A percentile compares a stretch with the other conserved stretches of the same genome.
These are phyloP conservation scores for Citrullus amarus DNA, from an alignment of 306 rosid genomes.

Conservation along the genomic window DNA sequence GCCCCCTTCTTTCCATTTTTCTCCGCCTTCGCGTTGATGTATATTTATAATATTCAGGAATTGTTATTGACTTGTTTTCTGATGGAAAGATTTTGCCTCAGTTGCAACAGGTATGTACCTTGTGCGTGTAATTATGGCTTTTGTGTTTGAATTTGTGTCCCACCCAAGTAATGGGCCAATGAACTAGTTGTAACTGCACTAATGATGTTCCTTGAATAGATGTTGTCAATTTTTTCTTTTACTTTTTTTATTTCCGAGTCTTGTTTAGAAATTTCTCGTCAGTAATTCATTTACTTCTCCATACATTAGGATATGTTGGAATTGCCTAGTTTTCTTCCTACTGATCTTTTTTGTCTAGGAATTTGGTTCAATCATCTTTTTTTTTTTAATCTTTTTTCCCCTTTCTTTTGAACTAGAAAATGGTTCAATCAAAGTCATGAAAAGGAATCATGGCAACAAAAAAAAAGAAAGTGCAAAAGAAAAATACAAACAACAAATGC, in stretches of 20 bases:
- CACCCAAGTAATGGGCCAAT: not conserved
- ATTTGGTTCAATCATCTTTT: not conserved
- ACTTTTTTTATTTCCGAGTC: not conserved
- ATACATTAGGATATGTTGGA: not conserved
- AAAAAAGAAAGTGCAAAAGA: too few relatives aligned
- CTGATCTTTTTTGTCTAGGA: not conserved
- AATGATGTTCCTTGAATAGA: not conserved
- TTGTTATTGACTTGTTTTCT: slow-evolving; percentile 73
- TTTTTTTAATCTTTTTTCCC: too few relatives aligned
- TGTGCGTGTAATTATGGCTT: not conserved
- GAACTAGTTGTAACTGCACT: not conserved
- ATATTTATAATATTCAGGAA: slow-evolving; percentile 33
- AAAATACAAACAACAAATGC: too few relatives aligned
- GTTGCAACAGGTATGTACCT: slow-evolving; percentile 56
- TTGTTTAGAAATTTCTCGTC: not conserved
- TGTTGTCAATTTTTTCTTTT: not conserved
- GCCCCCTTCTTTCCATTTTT: not conserved
- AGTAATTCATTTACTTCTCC: not conserved
- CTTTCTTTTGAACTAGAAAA: too few relatives aligned
- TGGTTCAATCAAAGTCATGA: too few relatives aligned
- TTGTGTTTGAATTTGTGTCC: not conserved
- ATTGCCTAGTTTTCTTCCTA: not conserved
- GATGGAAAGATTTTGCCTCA: slow-evolving; percentile 69
- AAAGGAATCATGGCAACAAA: too few relatives aligned
- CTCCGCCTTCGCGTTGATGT: not conserved